These are phyloP conservation scores for Wolfiporia cocos DNA, from an alignment of 1,284 basidiomycete species.

Conservation along the genomic window DNA sequence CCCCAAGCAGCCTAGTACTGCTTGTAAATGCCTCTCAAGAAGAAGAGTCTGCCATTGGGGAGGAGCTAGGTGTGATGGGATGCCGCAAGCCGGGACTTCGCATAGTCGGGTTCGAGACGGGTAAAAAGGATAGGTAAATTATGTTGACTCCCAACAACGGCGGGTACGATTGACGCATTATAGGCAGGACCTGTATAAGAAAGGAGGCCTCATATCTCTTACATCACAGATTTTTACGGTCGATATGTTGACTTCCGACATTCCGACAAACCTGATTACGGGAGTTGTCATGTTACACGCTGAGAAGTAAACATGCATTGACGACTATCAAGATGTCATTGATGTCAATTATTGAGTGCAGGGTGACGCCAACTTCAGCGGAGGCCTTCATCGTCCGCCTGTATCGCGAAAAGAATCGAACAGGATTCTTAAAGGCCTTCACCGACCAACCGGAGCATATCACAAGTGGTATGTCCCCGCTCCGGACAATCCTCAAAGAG, in stretches of 20 bases:
- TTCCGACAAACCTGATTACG: constrained; percentile 83
- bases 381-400: constrained; percentile 91
- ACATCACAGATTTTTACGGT: constrained; percentile 94
- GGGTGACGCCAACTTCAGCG: constrained; percentile 77
- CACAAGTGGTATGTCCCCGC: constrained; percentile 84
- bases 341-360: no score
- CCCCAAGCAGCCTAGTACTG: constrained; percentile 79
- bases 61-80: constrained; percentile 90
- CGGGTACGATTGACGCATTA: constrained; percentile 4
- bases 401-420: constrained; percentile 82
- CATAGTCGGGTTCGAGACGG: constrained; percentile 82
- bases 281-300: constrained; percentile 94
- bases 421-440: constrained; percentile 94
- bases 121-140: constrained; percentile 70
- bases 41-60: constrained; percentile 88
- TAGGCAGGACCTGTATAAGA: constrained; percentile 82
- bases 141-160: background rate
- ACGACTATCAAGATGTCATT: no score
- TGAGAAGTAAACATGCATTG: constrained; percentile 82
- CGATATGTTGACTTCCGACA: constrained; percentile 87
- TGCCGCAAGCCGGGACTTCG: constrained; percentile 84
- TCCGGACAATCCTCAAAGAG: constrained; percentile 91
- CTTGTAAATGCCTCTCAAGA: constrained; percentile 85
- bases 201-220: constrained; percentile 86
- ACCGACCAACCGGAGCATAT: constrained; percentile 96